Conservation (phyloP, 495 filamentous ascomycete genomes). For the Neurospora tetrasperma region DNA sequence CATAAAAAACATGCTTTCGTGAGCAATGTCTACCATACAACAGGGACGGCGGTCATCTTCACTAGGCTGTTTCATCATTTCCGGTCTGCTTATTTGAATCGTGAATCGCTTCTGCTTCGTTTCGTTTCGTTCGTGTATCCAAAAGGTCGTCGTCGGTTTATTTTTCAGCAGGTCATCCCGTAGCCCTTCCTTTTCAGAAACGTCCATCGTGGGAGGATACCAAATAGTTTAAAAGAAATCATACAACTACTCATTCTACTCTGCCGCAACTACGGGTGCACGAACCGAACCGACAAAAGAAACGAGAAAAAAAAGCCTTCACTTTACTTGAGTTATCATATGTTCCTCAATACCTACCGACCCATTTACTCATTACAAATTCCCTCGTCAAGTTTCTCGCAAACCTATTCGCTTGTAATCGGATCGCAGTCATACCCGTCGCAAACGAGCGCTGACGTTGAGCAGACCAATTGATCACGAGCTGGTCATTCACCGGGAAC, state of each 20-base stretch:
- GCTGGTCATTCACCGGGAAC: background rate
- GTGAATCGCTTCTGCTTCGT: background rate
- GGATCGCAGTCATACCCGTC: background rate
- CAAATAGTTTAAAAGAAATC: background rate
- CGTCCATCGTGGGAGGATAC: background rate
- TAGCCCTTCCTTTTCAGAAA: background rate
- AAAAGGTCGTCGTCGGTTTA: background rate
- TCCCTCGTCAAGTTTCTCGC: background rate
- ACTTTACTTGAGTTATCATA: background rate
- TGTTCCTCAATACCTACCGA: background rate
- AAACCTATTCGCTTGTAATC: background rate
- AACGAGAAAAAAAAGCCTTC: background rate
- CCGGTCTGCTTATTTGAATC: background rate
- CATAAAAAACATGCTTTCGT: background rate
- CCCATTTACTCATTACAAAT: background rate
- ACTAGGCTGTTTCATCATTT: background rate
- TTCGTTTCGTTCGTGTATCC: background rate
- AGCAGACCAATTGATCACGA: background rate
- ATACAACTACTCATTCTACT: background rate
- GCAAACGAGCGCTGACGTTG: background rate
- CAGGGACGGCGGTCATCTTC: background rate
- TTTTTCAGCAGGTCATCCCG: background rate
- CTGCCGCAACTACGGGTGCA: background rate
- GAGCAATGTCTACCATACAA: background rate
- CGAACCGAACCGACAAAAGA: background rate